Conservation (phyloP, 164 flowering plant species). For the Aristolochia contorta region DNA sequence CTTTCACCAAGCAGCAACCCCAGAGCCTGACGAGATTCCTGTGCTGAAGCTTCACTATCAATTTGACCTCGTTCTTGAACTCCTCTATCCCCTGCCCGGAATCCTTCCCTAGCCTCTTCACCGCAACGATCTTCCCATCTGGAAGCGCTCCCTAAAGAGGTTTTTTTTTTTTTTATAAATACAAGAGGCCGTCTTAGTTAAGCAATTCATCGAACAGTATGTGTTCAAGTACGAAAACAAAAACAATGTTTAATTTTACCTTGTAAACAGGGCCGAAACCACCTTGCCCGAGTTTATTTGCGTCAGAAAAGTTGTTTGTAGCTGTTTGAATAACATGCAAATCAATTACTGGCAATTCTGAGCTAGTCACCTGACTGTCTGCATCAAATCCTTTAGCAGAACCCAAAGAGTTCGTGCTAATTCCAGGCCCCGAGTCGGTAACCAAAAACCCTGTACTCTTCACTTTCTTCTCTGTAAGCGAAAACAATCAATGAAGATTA, state of each 20-base stretch:
- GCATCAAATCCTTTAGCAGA: too few species aligned
- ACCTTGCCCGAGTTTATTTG: conserved; percentile 7
- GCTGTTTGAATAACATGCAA: neutral
- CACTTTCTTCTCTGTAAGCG: too few species aligned
- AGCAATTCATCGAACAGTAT: too few species aligned
- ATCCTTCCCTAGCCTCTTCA: conserved; percentile 26
- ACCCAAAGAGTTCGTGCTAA: too few species aligned
- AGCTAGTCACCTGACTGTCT: too few species aligned
- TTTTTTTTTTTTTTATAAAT: too few species aligned
- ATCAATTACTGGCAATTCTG: neutral
- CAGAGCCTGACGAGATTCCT: conserved; percentile 30
- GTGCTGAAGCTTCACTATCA: conserved; percentile 35
- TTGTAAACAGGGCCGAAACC: conserved; percentile 10
- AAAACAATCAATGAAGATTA: too few species aligned
- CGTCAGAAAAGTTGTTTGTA: conserved; percentile 6
- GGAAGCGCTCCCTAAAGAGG: conserved; percentile 17
- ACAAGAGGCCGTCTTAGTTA: too few species aligned
- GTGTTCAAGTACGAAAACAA: neutral
- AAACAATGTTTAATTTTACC: neutral
- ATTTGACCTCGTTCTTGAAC: conserved; percentile 24
- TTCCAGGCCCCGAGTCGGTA: too few species aligned
- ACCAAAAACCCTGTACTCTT: too few species aligned
- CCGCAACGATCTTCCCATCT: conserved; percentile 27
- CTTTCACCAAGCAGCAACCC: conserved; percentile 24
- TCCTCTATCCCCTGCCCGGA: conserved; percentile 30